These are phyloP conservation scores for Oropetium thomaeum DNA, from an alignment of 176 grass and related monocot species.

Conservation along the genomic window DNA sequence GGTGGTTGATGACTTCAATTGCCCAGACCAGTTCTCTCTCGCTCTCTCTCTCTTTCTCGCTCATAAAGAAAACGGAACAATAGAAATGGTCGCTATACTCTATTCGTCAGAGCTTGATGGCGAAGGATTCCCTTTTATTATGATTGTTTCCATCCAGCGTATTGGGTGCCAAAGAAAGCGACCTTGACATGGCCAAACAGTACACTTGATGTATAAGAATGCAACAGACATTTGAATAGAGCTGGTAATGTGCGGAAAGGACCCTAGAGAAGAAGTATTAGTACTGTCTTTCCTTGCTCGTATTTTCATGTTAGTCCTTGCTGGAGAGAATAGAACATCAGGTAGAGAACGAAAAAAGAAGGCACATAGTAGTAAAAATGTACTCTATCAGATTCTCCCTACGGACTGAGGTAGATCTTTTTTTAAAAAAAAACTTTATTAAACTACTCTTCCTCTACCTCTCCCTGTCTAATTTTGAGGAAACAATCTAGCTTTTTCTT, in stretches of 20 bases:
- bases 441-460: background rate
- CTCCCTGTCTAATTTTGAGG: no score
- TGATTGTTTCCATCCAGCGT: conserved; percentile 5
- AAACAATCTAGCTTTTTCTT: background rate
- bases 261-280: background rate
- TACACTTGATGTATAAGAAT: conserved; percentile 9
- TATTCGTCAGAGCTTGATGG: conserved; percentile 21
- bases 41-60: background rate
- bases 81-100: background rate
- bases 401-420: no score
- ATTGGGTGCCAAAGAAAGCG: conserved; percentile 24
- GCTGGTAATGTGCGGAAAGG: background rate
- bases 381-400: background rate
- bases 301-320: conserved; percentile 9
- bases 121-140: conserved; percentile 24
- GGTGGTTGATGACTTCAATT: conserved; percentile 24
- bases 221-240: background rate
- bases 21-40: background rate
- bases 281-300: background rate
- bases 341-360: no score
- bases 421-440: no score
- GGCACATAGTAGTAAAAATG: background rate
- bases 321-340: no score
- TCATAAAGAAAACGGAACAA: no score
- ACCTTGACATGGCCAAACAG: conserved; percentile 5